These are phyloP conservation scores for Leccinum fibrillosum DNA, from an alignment of 768 basidiomycete species.

Conservation along the genomic window DNA sequence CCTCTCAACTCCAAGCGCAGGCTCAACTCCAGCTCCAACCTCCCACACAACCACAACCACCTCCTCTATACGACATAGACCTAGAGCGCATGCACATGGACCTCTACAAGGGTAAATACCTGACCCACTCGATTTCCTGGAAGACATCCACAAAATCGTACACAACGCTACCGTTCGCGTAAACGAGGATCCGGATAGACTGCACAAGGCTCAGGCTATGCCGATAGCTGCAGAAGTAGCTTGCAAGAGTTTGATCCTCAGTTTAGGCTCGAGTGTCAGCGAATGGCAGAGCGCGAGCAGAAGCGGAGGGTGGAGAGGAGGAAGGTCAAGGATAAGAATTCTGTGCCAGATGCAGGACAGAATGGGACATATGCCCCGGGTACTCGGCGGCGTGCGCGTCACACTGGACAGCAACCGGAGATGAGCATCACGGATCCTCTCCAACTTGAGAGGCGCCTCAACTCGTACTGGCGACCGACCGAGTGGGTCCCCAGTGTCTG, in stretches of 20 bases:
- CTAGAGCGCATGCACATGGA: constrained; percentile 87
- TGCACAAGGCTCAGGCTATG: constrained; percentile 86
- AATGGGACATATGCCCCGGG: constrained; percentile 42
- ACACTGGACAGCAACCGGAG: constrained; percentile 71
- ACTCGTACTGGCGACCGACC: constrained; percentile 60
- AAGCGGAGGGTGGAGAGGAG: constrained; percentile 55
- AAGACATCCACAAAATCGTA: constrained; percentile 77
- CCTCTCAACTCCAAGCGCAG: constrained; percentile 35
- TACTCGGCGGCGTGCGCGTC: constrained; percentile 67
- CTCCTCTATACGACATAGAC: constrained; percentile 79
- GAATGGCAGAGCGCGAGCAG: constrained; percentile 77
- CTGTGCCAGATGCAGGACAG: constrained; percentile 20
- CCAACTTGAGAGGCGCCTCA: constrained; percentile 69
- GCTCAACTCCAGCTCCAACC: constrained; percentile 35
- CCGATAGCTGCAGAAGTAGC: constrained; percentile 82
- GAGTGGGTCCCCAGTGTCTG: constrained; percentile 43
- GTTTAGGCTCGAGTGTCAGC: constrained; percentile 79
- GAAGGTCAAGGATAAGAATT: constrained; percentile 35
- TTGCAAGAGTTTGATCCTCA: constrained; percentile 81
- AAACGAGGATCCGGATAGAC: constrained; percentile 66
- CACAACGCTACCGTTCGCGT: constrained; percentile 62
- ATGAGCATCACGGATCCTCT: constrained; percentile 71
- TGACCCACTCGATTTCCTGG: constrained; percentile 84
- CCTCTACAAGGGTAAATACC: constrained; percentile 81
- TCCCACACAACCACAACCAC: constrained; percentile 35